Evolutionary conservation across 257 asterid genomes (phyloP).

Genomic region (Rhazya stricta): DNA sequence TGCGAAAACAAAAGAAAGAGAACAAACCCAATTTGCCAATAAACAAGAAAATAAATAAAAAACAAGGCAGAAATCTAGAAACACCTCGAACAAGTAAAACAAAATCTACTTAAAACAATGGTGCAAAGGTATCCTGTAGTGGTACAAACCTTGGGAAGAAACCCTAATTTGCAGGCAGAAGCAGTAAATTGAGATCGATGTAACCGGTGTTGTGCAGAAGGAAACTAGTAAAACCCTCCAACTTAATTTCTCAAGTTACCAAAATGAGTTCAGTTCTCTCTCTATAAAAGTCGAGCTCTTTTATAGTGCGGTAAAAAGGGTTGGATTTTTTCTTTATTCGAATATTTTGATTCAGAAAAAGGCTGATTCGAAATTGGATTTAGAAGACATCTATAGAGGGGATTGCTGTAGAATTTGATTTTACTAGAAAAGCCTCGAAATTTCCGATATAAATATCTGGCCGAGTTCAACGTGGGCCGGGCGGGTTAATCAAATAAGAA

Average conservation of each 20-base stretch:
- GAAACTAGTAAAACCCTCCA: conserved; percentile 35
- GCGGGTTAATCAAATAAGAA: background rate
- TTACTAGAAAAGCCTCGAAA: conserved; percentile 5
- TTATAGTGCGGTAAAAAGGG: conserved; percentile 6
- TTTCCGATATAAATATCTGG: background rate
- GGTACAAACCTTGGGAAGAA: conserved; percentile 15
- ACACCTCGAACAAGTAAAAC: background rate
- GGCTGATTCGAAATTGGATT: background rate
- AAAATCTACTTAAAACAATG: background rate
- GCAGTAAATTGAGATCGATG: conserved; percentile 27
- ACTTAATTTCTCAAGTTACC: conserved; percentile 6
- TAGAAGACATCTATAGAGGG: background rate
- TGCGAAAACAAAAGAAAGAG: background rate
- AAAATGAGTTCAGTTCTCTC: background rate
- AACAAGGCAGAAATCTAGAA: conserved; percentile 2
- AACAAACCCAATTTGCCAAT: background rate
- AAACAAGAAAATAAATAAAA: background rate
- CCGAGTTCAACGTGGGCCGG: background rate
- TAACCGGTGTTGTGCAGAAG: conserved; percentile 38
- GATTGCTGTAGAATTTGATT: background rate
- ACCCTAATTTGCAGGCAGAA: conserved; percentile 17
- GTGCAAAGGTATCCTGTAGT: background rate
- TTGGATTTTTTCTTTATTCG: background rate
- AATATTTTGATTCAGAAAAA: background rate
- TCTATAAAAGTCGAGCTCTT: conserved; percentile 5